phyloP scores from a whole-genome alignment of 2,329 filamentous ascomycete genomes.

The Rutstroemia sp. region DNA sequence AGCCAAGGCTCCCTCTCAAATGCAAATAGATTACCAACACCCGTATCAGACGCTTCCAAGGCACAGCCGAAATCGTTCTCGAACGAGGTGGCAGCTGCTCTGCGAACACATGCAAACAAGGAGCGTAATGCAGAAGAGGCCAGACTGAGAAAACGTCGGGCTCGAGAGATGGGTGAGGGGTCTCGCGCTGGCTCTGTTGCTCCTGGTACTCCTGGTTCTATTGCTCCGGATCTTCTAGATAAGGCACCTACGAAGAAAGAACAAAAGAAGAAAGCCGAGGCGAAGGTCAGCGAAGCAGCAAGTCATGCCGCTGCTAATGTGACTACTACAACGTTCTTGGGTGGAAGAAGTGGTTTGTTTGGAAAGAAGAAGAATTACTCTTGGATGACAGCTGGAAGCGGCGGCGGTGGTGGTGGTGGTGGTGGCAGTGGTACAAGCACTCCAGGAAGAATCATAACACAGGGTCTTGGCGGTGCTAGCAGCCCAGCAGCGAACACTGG shows the following conservation, averaged over 20 bases:
- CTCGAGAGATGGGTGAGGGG: slow-evolving; percentile 48
- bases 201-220: slow-evolving; percentile 53
- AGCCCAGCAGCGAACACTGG: slow-evolving; percentile 31
- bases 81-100: slow-evolving; percentile 38
- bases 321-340: slow-evolving; percentile 71
- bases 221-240: slow-evolving; percentile 54
- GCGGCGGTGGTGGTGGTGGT: slow-evolving; percentile 45
- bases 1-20: slow-evolving; percentile 26
- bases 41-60: slow-evolving; percentile 41
- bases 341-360: slow-evolving; percentile 49
- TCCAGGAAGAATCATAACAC: slow-evolving; percentile 31
- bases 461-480: slow-evolving; percentile 31
- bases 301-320: slow-evolving; percentile 77
- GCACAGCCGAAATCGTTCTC: slow-evolving; percentile 38
- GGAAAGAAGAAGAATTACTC: slow-evolving; percentile 66
- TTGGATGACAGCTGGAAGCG: slow-evolving; percentile 54
- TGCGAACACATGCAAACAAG: slow-evolving; percentile 55
- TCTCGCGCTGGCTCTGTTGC: slow-evolving; percentile 43
- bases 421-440: slow-evolving; percentile 48
- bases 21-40: slow-evolving; percentile 36
- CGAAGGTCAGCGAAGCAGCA: slow-evolving; percentile 67
- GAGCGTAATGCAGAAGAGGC: slow-evolving; percentile 70
- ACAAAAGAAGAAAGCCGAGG: slow-evolving; percentile 65
- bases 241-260: slow-evolving; percentile 85
- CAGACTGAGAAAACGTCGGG: slow-evolving; percentile 50